These are phyloP conservation scores for Coemansia umbellata DNA, from an alignment of 192 early-diverging fungal genomes.

Conservation along the genomic window DNA sequence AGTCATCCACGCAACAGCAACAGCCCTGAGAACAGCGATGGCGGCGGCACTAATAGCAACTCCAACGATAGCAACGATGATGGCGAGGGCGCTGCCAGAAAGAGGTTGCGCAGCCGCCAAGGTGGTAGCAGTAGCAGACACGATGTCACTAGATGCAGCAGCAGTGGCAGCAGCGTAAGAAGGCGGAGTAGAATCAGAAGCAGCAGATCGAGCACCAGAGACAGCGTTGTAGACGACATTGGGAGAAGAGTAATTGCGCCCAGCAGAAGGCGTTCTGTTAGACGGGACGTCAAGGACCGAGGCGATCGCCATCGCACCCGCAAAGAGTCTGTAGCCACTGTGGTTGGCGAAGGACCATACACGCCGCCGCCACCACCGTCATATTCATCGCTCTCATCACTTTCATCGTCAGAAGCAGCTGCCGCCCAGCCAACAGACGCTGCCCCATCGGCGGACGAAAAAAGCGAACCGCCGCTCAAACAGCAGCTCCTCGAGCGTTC, in stretches of 20 bases:
- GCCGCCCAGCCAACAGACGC: not conserved
- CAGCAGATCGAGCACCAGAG: no score
- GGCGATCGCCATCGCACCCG: conserved; percentile 3
- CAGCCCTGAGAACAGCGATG: no score
- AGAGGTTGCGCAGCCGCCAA: not conserved
- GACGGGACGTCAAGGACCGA: not conserved
- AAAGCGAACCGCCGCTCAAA: no score
- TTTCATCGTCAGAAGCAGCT: not conserved
- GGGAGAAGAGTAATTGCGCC: no score
- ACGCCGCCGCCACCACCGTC: not conserved
- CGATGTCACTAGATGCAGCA: no score
- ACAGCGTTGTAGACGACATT: no score
- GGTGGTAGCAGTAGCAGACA: no score
- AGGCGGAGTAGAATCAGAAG: no score
- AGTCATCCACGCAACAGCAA: not conserved
- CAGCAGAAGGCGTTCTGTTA: no score
- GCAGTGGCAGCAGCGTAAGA: no score
- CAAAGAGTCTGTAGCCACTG: conserved; percentile 2
- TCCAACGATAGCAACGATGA: not conserved
- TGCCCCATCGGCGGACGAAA: no score
- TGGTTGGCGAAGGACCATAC: not conserved
- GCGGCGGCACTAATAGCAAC: not conserved
- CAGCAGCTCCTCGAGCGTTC: not conserved
- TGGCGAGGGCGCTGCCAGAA: not conserved
- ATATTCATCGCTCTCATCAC: no score